Evolutionary conservation across 371 early-diverging fungal genomes (phyloP), one percentile per base, ranked within the genome.

Genomic region (Apophysomyces elegans): DNA sequence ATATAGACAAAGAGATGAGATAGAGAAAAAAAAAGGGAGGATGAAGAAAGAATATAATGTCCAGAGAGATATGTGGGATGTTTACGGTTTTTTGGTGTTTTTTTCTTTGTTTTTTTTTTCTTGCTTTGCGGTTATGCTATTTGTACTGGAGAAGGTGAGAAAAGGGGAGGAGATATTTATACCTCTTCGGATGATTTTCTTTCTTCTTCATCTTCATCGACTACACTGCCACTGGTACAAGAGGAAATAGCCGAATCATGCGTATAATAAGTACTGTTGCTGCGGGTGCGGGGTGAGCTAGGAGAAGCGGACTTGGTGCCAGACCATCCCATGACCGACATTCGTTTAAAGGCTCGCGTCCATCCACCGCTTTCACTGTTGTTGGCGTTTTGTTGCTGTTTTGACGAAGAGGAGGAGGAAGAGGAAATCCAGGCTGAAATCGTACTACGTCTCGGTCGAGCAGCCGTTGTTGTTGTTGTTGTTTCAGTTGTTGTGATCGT

Each of bases 341-440:
- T 68, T 1, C 73, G 65, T 59, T 68, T 68, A 18, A 72, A 61
- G 8, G 72, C 72, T 44, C 62, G 47, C n/a, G 72, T 60, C 72
- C 72, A 71, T 5, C 67, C 67, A 39, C 62, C 59, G 4, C 39
- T 54, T 32, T 44, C 21, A 58, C 59, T 7, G 39, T 8, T 6
- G 59, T 44, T 38, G 21, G 32, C 7, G 63, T 21, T 44, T 26
- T 26, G 32, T 26, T 26, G 32, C 2, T 62, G 63, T 41, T 64
- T 69, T 39, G 63, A 26, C 2, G 32, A 26, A 26, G 32, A 26
- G 32, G 32, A 26, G 32, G 32, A 26, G 32, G 32, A 18, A 18
- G 18, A 39, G 5, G 70, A 43, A 9, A 65, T 65, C 70, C 72
- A 72, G 2, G 68, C 59, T 35, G 74, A 74, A 16, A 74, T 68